Conservation (phyloP, 345 rosid species). For the thale cress (Arabidopsis thaliana) region DNA sequence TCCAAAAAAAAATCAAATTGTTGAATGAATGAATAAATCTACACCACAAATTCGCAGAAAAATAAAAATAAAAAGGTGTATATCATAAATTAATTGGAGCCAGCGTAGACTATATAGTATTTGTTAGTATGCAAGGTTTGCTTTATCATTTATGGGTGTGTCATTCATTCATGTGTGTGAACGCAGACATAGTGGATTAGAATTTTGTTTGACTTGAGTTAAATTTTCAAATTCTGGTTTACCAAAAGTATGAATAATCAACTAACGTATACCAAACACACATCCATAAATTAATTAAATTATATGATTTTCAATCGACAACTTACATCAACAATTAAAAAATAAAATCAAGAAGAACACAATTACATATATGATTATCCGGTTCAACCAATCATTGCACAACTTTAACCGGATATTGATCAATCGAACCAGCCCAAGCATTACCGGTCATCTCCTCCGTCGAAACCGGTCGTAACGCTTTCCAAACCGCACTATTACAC, state of each 20-base stretch:
- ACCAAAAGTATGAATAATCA: slow-evolving; percentile 34
- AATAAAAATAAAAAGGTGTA: neutral
- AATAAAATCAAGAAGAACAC: slow-evolving; percentile 3
- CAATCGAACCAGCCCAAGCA: slow-evolving; percentile 73
- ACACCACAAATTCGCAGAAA: neutral
- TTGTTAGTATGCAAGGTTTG: neutral
- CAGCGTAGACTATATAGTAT: neutral
- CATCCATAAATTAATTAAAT: slow-evolving; percentile 43
- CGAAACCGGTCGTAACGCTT: slow-evolving; percentile 59
- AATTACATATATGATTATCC: slow-evolving; percentile 25
- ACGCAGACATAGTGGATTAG: slow-evolving; percentile 12
- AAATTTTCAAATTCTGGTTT: slow-evolving; percentile 26
- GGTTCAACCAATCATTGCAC: slow-evolving; percentile 33
- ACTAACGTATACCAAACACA: slow-evolving; percentile 36
- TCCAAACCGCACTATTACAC: slow-evolving; percentile 96
- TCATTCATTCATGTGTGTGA: slow-evolving; percentile 13
- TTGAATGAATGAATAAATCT: neutral
- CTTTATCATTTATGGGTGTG: too few relatives aligned
- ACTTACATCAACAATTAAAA: slow-evolving; percentile 17
- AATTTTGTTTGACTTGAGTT: slow-evolving; percentile 8
- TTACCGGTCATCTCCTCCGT: slow-evolving; percentile 53
- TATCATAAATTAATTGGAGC: neutral
- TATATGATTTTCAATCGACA: slow-evolving; percentile 19
- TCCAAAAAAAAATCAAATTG: neutral
- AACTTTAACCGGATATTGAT: slow-evolving; percentile 66